A percentile compares a stretch with the other conserved stretches of the same genome.
Evolutionary conservation across 2,329 filamentous ascomycete species (phyloP).

Genomic region (Sclerotinia trifoliorum): DNA sequence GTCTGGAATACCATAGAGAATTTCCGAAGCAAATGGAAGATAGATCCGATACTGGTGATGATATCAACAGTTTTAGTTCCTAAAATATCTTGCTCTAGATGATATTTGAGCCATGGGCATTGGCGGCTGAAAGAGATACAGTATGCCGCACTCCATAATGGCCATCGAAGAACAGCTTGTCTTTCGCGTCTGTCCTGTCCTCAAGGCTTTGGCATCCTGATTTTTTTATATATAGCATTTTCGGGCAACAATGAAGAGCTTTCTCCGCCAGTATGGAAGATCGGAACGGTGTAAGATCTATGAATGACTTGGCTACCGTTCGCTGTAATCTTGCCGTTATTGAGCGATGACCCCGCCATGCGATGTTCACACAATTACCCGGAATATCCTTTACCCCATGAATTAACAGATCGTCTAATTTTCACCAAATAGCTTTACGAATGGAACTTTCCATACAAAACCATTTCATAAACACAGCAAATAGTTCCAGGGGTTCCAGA

Average conservation of each 20-base stretch:
- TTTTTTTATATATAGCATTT: slow-evolving; percentile 1
- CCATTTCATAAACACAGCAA: not conserved
- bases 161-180: not conserved
- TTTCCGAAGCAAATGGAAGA: slow-evolving; percentile 43
- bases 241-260: not conserved
- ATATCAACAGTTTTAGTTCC: slow-evolving; percentile 34
- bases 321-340: not conserved
- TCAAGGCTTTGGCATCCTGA: not conserved
- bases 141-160: slow-evolving; percentile 7
- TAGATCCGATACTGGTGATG: slow-evolving; percentile 36
- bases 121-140: not conserved
- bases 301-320: not conserved
- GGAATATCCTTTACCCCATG: not conserved
- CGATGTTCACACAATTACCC: not conserved
- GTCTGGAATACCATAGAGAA: slow-evolving; percentile 46
- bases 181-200: not conserved
- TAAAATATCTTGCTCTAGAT: not conserved
- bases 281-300: not conserved
- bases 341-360: not conserved
- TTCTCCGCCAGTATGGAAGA: not conserved
- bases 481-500: not conserved
- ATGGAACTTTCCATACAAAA: not conserved
- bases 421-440: not conserved
- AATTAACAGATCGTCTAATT: not conserved
- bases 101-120: not conserved